Evolutionary conservation across 2,329 filamentous ascomycete genomes (phyloP).

Genomic region (Neocatenulostroma microsporum): DNA sequence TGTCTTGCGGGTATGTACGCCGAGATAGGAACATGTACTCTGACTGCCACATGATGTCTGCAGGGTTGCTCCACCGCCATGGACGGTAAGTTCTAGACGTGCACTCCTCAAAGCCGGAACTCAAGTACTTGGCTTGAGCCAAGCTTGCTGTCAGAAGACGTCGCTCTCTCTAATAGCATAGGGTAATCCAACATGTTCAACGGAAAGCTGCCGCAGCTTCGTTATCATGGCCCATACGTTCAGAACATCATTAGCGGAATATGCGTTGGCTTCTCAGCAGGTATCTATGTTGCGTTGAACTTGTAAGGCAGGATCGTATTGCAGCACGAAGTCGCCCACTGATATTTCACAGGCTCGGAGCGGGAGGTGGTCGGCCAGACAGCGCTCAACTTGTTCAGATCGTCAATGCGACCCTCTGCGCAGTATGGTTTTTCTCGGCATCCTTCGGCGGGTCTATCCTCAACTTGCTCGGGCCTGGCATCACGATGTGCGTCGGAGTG

Average conservation of each 20-base stretch:
- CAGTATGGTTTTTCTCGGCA: slow-evolving; percentile 25
- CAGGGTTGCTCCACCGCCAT: too few species aligned
- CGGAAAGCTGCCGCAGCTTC: slow-evolving; percentile 1
- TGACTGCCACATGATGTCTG: too few species aligned
- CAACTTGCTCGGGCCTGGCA: slow-evolving; percentile 22
- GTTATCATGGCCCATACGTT: slow-evolving; percentile 3
- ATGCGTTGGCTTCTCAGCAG: slow-evolving; percentile 13
- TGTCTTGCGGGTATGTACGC: too few species aligned
- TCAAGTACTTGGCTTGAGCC: too few species aligned
- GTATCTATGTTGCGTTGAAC: slow-evolving; percentile 17
- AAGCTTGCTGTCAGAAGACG: too few species aligned
- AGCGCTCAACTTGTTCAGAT: slow-evolving; percentile 23
- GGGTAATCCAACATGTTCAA: too few species aligned
- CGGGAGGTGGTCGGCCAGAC: slow-evolving; percentile 23
- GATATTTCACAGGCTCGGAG: slow-evolving; percentile 17
- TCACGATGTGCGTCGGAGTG: slow-evolving; percentile 20
- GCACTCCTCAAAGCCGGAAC: too few species aligned
- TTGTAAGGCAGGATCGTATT: slow-evolving; percentile 1
- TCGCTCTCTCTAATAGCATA: too few species aligned
- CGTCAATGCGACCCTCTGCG: slow-evolving; percentile 24
- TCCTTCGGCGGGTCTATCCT: slow-evolving; percentile 23
- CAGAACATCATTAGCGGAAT: slow-evolving; percentile 5
- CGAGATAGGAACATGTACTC: too few species aligned
- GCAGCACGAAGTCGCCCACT: neutral
- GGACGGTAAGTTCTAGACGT: too few species aligned